phyloP scores from a whole-genome alignment of 1,284 basidiomycete genomes.

The Dichomitus squalens region DNA sequence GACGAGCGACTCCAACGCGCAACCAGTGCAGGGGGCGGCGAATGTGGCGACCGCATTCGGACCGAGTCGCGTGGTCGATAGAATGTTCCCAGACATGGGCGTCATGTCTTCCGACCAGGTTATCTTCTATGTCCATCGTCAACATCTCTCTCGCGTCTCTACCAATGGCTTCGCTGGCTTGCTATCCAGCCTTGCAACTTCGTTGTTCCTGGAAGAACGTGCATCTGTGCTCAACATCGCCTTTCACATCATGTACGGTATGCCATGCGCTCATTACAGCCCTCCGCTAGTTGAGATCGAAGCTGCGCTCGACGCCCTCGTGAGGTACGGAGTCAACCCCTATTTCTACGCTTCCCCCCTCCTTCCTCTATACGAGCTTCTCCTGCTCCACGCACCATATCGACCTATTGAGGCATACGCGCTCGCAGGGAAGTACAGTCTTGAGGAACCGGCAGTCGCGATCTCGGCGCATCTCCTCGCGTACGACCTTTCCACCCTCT shows the following conservation, averaged over 20 bases:
- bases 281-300: slow-evolving; percentile 29
- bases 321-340: slow-evolving; percentile 34
- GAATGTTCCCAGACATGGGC: neutral
- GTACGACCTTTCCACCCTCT: slow-evolving; percentile 30
- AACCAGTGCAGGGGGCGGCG: too few relatives aligned
- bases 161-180: slow-evolving; percentile 1
- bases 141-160: neutral
- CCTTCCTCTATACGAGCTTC: slow-evolving; percentile 30
- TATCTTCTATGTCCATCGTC: slow-evolving; percentile 7
- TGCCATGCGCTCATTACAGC: slow-evolving; percentile 31
- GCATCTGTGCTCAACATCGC: slow-evolving; percentile 37
- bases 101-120: neutral
- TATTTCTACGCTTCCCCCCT: slow-evolving; percentile 13
- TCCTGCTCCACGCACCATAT: slow-evolving; percentile 32
- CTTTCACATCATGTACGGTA: slow-evolving; percentile 36
- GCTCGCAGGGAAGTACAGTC: slow-evolving; percentile 34
- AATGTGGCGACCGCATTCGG: neutral
- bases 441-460: slow-evolving; percentile 36
- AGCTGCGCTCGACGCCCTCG: slow-evolving; percentile 28
- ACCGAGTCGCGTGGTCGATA: neutral
- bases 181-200: neutral
- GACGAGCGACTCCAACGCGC: too few relatives aligned
- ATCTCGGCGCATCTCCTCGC: slow-evolving; percentile 38
- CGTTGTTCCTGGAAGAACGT: slow-evolving; percentile 7
- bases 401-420: slow-evolving; percentile 39